Percentiles rank a stretch among this genome's conserved stretches.
phyloP scores from a whole-genome alignment of 352 stramenopile species.

The Pythium biforme region DNA sequence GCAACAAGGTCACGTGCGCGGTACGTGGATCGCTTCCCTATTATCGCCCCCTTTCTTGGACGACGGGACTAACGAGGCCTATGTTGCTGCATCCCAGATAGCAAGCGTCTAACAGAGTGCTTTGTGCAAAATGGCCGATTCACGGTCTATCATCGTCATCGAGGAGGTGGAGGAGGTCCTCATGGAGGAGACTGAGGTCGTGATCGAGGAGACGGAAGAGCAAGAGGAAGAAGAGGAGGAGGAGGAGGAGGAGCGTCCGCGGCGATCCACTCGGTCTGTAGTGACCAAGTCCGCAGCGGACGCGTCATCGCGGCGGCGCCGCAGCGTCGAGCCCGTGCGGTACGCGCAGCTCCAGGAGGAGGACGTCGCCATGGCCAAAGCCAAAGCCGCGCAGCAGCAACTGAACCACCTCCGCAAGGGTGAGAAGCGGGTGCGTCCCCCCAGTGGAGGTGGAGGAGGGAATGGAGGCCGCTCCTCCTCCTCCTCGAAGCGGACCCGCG shows the following conservation, averaged over 20 bases:
- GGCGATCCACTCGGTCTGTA: conserved; percentile 13
- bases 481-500: conserved; percentile 44
- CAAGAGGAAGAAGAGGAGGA: conserved; percentile 3
- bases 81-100: background rate
- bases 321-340: conserved; percentile 35
- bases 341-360: conserved; percentile 58
- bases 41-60: background rate
- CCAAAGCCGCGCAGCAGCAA: conserved; percentile 30
- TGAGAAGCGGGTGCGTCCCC: conserved; percentile 26
- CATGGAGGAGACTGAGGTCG: background rate
- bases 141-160: conserved; percentile 4
- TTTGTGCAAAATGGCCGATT: background rate
- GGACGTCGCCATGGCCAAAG: conserved; percentile 46
- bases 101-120: background rate
- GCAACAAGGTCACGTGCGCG: no score
- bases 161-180: conserved; percentile 7
- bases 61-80: background rate
- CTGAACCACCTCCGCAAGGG: conserved; percentile 44
- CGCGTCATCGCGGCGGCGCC: conserved; percentile 11
- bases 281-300: conserved; percentile 5
- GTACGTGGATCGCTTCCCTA: background rate
- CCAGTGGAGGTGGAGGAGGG: background rate
- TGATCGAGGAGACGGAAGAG: conserved; percentile 1
- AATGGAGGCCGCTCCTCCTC: background rate
- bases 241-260: conserved; percentile 8